Percentiles rank a stretch among this genome's conserved stretches.
These are phyloP conservation scores for Kwoniella pini DNA, from an alignment of 768 basidiomycete genomes.

Conservation along the genomic window DNA sequence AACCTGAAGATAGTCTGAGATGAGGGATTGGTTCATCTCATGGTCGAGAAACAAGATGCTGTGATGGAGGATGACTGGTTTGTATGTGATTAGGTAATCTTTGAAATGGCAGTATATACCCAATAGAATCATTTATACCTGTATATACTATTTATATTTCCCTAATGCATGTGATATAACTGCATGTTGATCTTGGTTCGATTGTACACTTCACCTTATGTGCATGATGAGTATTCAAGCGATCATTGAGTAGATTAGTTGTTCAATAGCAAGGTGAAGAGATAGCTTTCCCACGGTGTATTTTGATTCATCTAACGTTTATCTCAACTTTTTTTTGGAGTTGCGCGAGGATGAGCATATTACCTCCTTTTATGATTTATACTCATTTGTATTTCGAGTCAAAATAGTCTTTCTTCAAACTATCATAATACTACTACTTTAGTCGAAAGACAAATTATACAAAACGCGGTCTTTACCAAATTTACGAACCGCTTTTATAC, in stretches of 20 bases:
- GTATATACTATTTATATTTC: background rate
- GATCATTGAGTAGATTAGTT: too few species aligned
- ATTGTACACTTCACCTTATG: too few species aligned
- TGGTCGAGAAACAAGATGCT: too few species aligned
- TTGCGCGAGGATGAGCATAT: background rate
- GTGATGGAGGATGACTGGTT: too few species aligned
- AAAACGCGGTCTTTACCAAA: background rate
- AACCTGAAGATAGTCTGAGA: conserved; percentile 6
- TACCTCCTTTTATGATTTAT: background rate
- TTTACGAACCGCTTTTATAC: background rate
- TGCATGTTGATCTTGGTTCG: background rate
- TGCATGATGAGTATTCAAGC: too few species aligned
- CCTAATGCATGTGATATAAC: background rate
- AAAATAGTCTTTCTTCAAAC: too few species aligned
- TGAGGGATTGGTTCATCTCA: too few species aligned
- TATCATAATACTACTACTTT: too few species aligned
- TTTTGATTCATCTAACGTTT: too few species aligned
- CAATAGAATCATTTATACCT: background rate
- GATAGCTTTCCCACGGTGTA: too few species aligned
- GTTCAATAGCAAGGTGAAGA: too few species aligned
- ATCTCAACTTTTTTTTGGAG: conserved; percentile 1
- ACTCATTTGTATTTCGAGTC: background rate
- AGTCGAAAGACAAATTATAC: conserved; percentile 6
- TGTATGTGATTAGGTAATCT: too few species aligned
- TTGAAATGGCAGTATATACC: background rate